These are phyloP conservation scores for Tolypocladium ophioglossoides DNA, from an alignment of 2,329 filamentous ascomycete genomes.

Conservation along the genomic window DNA sequence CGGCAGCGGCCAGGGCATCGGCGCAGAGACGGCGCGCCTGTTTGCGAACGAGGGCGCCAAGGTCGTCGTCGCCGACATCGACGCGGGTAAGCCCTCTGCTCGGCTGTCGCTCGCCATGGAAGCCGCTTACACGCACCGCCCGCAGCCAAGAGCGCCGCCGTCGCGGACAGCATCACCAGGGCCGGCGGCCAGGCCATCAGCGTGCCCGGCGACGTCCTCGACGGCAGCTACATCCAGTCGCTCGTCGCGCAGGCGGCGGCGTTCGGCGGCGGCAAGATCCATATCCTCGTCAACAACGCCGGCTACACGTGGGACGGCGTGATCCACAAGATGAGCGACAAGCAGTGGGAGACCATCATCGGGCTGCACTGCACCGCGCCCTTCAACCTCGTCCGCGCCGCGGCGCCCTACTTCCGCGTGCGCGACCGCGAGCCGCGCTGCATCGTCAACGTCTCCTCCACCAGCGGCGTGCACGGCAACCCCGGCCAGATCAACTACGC, in stretches of 20 bases:
- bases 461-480: slow-evolving; percentile 75
- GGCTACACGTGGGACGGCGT: slow-evolving; percentile 91
- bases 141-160: slow-evolving; percentile 55
- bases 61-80: slow-evolving; percentile 76
- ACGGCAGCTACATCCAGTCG: slow-evolving; percentile 56
- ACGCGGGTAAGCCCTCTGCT: slow-evolving; percentile 43
- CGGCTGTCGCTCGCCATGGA: too few species aligned
- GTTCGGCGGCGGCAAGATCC: slow-evolving; percentile 79
- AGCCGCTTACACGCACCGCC: neutral
- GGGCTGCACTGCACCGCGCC: slow-evolving; percentile 76
- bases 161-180: slow-evolving; percentile 60
- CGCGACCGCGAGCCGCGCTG: slow-evolving; percentile 69
- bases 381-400: slow-evolving; percentile 71
- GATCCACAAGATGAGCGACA: slow-evolving; percentile 85
- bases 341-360: slow-evolving; percentile 85
- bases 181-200: slow-evolving; percentile 58
- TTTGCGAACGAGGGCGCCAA: slow-evolving; percentile 85
- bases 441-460: slow-evolving; percentile 77
- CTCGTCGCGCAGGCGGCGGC: slow-evolving; percentile 67
- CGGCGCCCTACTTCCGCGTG: slow-evolving; percentile 79
- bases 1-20: slow-evolving; percentile 77
- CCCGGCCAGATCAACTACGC: slow-evolving; percentile 88
- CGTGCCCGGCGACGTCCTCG: slow-evolving; percentile 67
- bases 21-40: slow-evolving; percentile 68
- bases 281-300: slow-evolving; percentile 86